Percentiles rank a stretch among this genome's conserved stretches.
phyloP scores from a whole-genome alignment of 2,329 filamentous ascomycete genomes.

The Emericellopsis atlantica region DNA sequence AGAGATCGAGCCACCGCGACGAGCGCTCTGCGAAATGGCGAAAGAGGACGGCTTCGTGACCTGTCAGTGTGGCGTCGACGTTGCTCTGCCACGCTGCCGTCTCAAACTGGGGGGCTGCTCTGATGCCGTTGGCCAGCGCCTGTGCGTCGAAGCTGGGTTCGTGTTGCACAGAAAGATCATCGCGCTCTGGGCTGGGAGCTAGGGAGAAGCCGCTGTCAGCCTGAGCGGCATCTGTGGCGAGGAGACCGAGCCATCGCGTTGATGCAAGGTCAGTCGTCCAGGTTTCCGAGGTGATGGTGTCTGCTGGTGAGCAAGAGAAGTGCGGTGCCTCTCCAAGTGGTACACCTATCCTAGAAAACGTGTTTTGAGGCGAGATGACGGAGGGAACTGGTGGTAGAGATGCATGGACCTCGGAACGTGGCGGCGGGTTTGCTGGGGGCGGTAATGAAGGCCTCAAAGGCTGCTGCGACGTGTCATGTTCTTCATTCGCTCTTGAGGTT shows the following conservation, averaged over 20 bases:
- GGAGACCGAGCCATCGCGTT: constrained; percentile 8
- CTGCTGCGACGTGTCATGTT: background rate
- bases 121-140: background rate
- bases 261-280: constrained; percentile 12
- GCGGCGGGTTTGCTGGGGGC: background rate
- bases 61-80: constrained; percentile 9
- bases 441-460: background rate
- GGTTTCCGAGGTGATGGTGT: constrained; percentile 7
- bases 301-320: background rate
- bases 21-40: constrained; percentile 13
- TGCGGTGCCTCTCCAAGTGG: background rate
- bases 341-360: background rate
- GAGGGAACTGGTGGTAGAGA: background rate
- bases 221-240: constrained; percentile 7
- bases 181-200: constrained; percentile 8
- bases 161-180: background rate
- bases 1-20: constrained; percentile 5
- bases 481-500: background rate
- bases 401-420: background rate
- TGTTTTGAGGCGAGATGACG: background rate
- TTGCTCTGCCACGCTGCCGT: constrained; percentile 13
- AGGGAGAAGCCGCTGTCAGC: constrained; percentile 16
- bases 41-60: constrained; percentile 13
- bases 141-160: too few species aligned
- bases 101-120: constrained; percentile 7